Percentiles rank a stretch among this genome's conserved stretches.
Conservation (phyloP, 768 basidiomycete genomes). For the Chiua virens region DNA sequence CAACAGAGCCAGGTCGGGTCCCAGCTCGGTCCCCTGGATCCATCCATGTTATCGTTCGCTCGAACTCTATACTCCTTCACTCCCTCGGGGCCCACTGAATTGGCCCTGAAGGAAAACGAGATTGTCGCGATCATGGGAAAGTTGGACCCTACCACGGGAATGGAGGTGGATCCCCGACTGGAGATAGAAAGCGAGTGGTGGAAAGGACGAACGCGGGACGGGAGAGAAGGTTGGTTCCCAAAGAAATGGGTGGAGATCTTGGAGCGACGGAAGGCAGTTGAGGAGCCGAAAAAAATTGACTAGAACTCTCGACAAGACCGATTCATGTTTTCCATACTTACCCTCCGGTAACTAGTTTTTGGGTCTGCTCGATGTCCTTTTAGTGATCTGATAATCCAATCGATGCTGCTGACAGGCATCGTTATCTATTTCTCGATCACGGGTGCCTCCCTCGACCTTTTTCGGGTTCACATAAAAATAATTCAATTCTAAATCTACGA, state of each 20-base stretch:
- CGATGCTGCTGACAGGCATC: no score
- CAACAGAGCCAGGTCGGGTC: slow-evolving; percentile 38
- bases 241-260: slow-evolving; percentile 81
- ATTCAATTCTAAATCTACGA: no score
- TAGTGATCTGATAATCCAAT: no score
- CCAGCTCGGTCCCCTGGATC: slow-evolving; percentile 62
- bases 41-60: slow-evolving; percentile 79
- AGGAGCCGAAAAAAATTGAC: slow-evolving; percentile 42
- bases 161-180: slow-evolving; percentile 65
- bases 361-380: neutral
- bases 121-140: slow-evolving; percentile 91
- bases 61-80: slow-evolving; percentile 79
- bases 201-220: slow-evolving; percentile 90
- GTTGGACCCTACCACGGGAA: slow-evolving; percentile 66
- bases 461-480: no score
- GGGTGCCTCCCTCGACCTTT: no score
- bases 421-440: no score
- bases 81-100: slow-evolving; percentile 72
- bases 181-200: slow-evolving; percentile 81
- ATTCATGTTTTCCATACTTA: neutral
- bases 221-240: slow-evolving; percentile 94
- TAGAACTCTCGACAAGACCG: slow-evolving; percentile 13
- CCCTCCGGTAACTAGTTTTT: neutral
- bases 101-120: slow-evolving; percentile 82
- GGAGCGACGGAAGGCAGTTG: slow-evolving; percentile 41